Evolutionary conservation across 441 rosid species (phyloP), one percentile per base, ranked within the genome.

Genomic region (Gossypium davidsonii): DNA sequence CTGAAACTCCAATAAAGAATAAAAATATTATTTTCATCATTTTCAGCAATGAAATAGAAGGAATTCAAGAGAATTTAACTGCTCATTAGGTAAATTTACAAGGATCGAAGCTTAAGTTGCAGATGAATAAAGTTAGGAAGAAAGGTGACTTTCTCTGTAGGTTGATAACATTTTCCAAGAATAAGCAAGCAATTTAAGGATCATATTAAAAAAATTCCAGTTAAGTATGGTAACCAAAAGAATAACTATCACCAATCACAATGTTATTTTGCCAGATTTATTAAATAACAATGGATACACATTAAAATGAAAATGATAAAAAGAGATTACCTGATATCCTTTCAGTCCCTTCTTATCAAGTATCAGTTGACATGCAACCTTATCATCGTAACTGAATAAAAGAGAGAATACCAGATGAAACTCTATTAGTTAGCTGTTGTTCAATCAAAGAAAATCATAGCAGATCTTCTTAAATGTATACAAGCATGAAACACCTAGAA

Each of bases 351-450:
- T 90, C 86, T 91, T 96, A 73, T 92, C 95, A 78, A 96, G 81
- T 87, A 96, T 91, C 92, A 86, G 90, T 85, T 83, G 90, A 82
- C 98, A 96, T 48, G 98, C 99, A 78, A 88, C 88, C 83, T 86
- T 94, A 80, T 96, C 99, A 83, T 96, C 99, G 70, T 85, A 85
- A 82, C 99, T 96, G 87, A 73, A 81, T 17, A 80, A 23, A 77
- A 75, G 62, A 61, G 60, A 82, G 39, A 18, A 68, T 60, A 68
- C 23, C 63, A 71, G 70, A 65, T 23, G 9, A 65, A 70, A 15
- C 31, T 1, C 21, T 21, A 62, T 31, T 53, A 70, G 7, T 70
- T 51, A 31, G 60, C 46, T 31, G 53, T 12, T 20, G 51, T 49
- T 61, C 52, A 62, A 60, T 7, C 4, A 51, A 61, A 57, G 23